Evolutionary conservation across 257 asterid genomes (phyloP), one percentile per base, ranked within the genome.

Genomic region (Hygrophila difformis): DNA sequence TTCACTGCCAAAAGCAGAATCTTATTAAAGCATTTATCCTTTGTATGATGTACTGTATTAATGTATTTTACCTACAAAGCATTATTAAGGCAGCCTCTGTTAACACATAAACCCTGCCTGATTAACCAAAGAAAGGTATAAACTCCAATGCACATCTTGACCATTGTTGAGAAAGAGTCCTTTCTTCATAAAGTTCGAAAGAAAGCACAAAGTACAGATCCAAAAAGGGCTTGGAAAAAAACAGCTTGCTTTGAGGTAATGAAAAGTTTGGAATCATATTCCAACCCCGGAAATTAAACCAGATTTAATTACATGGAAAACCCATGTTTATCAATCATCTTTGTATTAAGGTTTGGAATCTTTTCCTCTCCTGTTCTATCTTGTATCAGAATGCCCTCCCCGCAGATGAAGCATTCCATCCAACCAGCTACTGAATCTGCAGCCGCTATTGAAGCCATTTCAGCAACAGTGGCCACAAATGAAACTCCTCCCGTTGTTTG

Each of bases 341-440:
- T 38, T 63, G 53, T 34, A 18, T 60, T 51, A 57, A 62, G 69
- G 79, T 81, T 77, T 61, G 63, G 93, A 78, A 81, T 77, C 79
- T 77, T 60, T 49, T 50, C 51, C 31, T 26, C 8, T 26, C 7
- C 4, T 64, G 50, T 39, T 47, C 51, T n/a, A 49, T 44, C 45
- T 42, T 33, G 55, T 43, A 39, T 34, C 39, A 22, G 31, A 61
- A 59, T 77, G 75, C 54, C 72, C 62, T 47, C 39, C 76, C 72
- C 36, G 34, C 49, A 47, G 34, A 18, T 37, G 67, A 71, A 74
- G 75, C 65, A 55, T 69, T 68, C 23, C 53, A 6, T 33, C 12
- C 12, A 5, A 24, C 29, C 8, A 6, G 2, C 37, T 10, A 33
- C 53, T 21, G 39, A 20, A 24, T 15, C 47, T 35, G 14, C 23